Base-by-base conservation (phyloP, 2,329 filamentous ascomycete genomes). In the Fusarium sterilihyphosum region DNA sequence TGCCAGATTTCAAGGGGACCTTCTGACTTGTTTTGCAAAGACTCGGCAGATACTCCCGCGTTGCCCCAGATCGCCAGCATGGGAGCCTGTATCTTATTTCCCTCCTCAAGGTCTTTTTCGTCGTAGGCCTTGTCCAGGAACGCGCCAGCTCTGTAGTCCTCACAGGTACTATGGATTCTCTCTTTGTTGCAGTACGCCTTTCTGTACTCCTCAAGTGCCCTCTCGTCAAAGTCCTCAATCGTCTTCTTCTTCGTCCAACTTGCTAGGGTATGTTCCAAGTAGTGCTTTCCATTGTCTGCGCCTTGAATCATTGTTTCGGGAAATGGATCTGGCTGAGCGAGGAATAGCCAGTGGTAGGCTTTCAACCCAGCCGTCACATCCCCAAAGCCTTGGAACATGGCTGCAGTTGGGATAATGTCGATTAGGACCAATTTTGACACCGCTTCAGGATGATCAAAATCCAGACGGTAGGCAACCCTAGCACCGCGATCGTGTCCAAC, bases 81-180 rank as follows among this genome's bases (percentile, higher is more conserved):
- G 0, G 26, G 46, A 31, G 46, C 4, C 20, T 17, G 26, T n/a
- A 49, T 49, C 26, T n/a, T 49, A 17, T 49, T 49, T 0, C 26
- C 20, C 0, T 31, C 46, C 20, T 17, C 0, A 4, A 49, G 0
- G 8, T 31, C 46, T 0, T n/a, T 49, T 17, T 49, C 46, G 0
- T 49, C 46, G 7, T 49, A 49, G 20, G 3, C 20, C 10, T n/a
- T 49, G 6, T 49, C 46, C 6, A 49, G 9, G 46, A 49, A 49
- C 7, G 46, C 46, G 1, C 46, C 46, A 31, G 46, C 26, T 49
- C 26, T 49, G 10, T 31, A 49, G 22, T 52, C 49, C 22, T 52
- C 49, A 7, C 49, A 52, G 2, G 49, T 52, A 18, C 31, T 52
- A 52, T 52, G 20, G 1, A 52, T 52, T 6, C 5, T 52, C 3